Conservation (phyloP, 306 rosid species). For the Cicer cuneatum region DNA sequence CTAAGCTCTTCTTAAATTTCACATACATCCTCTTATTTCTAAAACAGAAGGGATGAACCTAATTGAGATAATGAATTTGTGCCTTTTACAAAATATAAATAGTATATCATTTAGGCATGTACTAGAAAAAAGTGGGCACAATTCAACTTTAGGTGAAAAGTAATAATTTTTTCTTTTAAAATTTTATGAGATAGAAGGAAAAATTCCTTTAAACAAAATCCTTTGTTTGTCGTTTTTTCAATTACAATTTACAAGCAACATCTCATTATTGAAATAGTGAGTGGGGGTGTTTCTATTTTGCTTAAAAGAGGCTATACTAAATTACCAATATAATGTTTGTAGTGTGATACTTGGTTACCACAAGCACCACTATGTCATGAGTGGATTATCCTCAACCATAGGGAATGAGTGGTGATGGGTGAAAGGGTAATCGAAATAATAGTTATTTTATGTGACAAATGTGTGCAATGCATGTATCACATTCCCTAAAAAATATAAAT, state of each 20-base stretch:
- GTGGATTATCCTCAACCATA: slow-evolving; percentile 44
- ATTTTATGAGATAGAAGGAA: neutral
- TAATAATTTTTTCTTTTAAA: neutral
- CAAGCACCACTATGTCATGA: slow-evolving; percentile 34
- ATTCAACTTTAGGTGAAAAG: neutral
- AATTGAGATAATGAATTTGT: no score
- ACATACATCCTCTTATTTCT: no score
- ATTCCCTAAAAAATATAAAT: slow-evolving; percentile 39
- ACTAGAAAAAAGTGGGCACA: neutral
- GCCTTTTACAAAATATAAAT: no score
- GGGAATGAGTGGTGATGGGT: slow-evolving; percentile 43
- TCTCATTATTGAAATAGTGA: slow-evolving; percentile 5
- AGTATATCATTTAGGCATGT: neutral
- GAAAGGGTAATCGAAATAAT: slow-evolving; percentile 41
- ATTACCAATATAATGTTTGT: slow-evolving; percentile 11
- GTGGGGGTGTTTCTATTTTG: slow-evolving; percentile 26
- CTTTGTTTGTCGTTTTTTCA: slow-evolving; percentile 17
- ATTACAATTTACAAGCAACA: slow-evolving; percentile 14
- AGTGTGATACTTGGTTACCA: slow-evolving; percentile 29
- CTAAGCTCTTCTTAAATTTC: no score
- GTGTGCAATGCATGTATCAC: slow-evolving; percentile 40
- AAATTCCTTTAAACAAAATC: slow-evolving; percentile 17
- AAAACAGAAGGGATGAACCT: no score
- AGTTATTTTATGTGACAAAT: slow-evolving; percentile 41
- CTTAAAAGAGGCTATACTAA: slow-evolving; percentile 28